phyloP scores from a whole-genome alignment of 2,329 filamentous ascomycete genomes.

The Fusarium piperis region DNA sequence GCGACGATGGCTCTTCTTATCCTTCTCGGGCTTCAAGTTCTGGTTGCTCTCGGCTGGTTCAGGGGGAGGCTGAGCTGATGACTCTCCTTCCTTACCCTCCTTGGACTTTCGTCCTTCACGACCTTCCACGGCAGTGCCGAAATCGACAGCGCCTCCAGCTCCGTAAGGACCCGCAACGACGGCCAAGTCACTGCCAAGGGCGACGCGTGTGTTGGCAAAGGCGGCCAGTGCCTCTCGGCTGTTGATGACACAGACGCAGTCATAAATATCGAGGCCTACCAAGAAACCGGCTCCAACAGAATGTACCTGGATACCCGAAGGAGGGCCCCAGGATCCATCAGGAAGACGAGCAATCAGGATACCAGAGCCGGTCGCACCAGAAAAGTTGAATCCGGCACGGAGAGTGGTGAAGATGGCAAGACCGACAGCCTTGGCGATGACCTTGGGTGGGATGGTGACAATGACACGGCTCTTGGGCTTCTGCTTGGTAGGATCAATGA shows the following conservation, averaged over 20 bases:
- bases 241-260: constrained; percentile 89
- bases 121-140: constrained; percentile 42
- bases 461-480: constrained; percentile 59
- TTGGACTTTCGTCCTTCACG: constrained; percentile 48
- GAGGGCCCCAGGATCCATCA: constrained; percentile 80
- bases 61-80: constrained; percentile 12
- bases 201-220: constrained; percentile 79
- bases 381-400: constrained; percentile 72
- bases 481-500: constrained; percentile 47
- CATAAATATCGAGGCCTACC: constrained; percentile 86
- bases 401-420: constrained; percentile 79
- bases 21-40: constrained; percentile 40
- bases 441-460: constrained; percentile 65
- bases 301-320: constrained; percentile 83
- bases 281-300: constrained; percentile 83
- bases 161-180: constrained; percentile 76
- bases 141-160: constrained; percentile 78
- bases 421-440: constrained; percentile 72
- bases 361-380: constrained; percentile 73
- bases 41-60: constrained; percentile 24
- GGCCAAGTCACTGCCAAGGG: constrained; percentile 80
- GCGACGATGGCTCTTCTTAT: constrained; percentile 44
- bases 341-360: constrained; percentile 69
- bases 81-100: constrained; percentile 52
- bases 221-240: constrained; percentile 77